Conservation (phyloP, 495 filamentous ascomycete genomes). For the Collariella sp. region DNA sequence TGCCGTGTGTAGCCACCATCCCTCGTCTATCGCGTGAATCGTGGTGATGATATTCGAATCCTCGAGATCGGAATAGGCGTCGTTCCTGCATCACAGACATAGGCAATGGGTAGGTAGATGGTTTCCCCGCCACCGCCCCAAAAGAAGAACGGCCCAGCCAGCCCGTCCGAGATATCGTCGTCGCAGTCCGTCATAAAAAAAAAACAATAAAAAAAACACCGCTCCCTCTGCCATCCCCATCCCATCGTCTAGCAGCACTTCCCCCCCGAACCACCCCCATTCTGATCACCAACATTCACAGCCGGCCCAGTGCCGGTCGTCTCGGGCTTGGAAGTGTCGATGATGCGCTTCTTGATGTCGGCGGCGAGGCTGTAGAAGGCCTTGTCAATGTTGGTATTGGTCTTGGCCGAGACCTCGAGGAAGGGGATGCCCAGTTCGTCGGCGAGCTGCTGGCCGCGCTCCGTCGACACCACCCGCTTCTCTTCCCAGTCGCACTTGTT, state of each 20-base stretch:
- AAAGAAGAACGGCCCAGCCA: background rate
- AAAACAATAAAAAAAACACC: too few species aligned
- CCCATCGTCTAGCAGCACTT: constrained; percentile 75
- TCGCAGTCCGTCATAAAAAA: background rate
- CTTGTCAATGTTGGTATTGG: constrained; percentile 99
- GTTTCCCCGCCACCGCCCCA: too few species aligned
- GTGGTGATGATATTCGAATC: constrained; percentile 1
- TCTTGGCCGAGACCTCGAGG: constrained; percentile 95
- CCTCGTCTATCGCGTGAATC: background rate
- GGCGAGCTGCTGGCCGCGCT: constrained; percentile 86
- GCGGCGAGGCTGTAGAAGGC: constrained; percentile 92
- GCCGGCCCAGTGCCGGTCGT: constrained; percentile 47
- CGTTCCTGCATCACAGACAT: background rate
- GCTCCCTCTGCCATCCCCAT: background rate
- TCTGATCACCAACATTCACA: constrained; percentile 64
- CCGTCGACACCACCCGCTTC: constrained; percentile 86
- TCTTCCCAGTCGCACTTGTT: constrained; percentile 99
- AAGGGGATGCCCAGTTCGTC: constrained; percentile 97
- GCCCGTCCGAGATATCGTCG: background rate
- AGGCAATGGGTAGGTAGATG: too few species aligned
- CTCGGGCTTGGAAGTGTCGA: constrained; percentile 77
- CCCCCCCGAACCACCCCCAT: constrained; percentile 51
- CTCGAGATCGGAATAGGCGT: background rate
- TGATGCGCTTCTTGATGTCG: constrained; percentile 95
- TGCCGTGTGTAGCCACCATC: too few species aligned